phyloP scores from a whole-genome alignment of 2,329 filamentous ascomycete genomes.

The Coccinonectria pachysandricola region DNA sequence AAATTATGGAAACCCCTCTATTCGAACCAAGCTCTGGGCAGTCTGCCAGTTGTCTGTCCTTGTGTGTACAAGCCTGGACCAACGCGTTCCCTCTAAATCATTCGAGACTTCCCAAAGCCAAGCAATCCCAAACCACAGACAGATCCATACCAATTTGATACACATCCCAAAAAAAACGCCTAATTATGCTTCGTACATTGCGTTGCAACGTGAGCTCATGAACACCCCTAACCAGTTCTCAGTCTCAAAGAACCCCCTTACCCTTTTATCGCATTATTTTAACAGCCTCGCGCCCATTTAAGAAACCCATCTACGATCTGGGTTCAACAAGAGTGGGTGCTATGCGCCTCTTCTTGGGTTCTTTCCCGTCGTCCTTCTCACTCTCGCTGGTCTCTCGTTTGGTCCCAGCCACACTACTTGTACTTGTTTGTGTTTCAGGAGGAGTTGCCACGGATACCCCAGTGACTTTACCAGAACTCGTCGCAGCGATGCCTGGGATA shows the following conservation, averaged over 20 bases:
- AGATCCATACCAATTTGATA: too few relatives aligned
- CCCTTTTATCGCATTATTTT: constrained; percentile 7
- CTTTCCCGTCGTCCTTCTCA: constrained; percentile 41
- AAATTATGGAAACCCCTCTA: too few relatives aligned
- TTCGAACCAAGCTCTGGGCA: too few relatives aligned
- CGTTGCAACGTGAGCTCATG: constrained; percentile 7
- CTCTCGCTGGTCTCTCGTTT: constrained; percentile 49
- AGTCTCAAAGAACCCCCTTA: too few relatives aligned
- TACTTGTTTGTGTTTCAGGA: constrained; percentile 66
- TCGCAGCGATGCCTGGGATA: constrained; percentile 65
- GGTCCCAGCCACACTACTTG: constrained; percentile 27
- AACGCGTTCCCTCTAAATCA: too few relatives aligned
- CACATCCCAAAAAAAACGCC: constrained; percentile 22
- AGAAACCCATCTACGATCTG: too few relatives aligned
- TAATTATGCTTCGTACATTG: constrained; percentile 18
- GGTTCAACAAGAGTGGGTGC: constrained; percentile 51
- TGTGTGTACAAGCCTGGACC: too few relatives aligned
- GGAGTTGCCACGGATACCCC: constrained; percentile 75
- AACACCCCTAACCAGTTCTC: constrained; percentile 5
- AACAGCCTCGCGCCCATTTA: too few relatives aligned
- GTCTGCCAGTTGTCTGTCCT: too few relatives aligned
- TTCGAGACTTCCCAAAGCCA: too few relatives aligned
- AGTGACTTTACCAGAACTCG: constrained; percentile 53
- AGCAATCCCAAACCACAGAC: too few relatives aligned
- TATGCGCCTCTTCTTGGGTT: constrained; percentile 60